Conservation (phyloP, 305 asterid species). For the Fraxinus velutina region DNA sequence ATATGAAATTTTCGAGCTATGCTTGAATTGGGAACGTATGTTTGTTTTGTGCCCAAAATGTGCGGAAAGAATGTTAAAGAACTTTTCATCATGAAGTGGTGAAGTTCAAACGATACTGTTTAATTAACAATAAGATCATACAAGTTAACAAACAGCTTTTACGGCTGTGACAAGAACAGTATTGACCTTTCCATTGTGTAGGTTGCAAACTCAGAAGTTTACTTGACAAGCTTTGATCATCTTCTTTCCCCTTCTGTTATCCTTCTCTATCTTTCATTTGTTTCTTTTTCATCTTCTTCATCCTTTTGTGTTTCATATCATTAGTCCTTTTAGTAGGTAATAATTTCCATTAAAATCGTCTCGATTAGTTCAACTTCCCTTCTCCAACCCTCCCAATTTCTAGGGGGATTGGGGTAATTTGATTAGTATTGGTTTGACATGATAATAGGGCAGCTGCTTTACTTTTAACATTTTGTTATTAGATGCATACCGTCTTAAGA, state of each 20-base stretch:
- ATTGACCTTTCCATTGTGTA: neutral
- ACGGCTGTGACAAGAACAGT: neutral
- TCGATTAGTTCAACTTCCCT: neutral
- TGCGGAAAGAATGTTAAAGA: neutral
- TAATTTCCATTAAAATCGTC: neutral
- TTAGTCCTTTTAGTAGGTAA: neutral
- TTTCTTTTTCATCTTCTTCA: neutral
- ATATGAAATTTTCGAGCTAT: neutral
- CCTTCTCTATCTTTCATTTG: neutral
- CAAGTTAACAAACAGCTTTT: neutral
- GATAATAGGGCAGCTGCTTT: neutral
- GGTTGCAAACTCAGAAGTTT: neutral
- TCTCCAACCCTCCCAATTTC: neutral
- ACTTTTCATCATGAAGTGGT: neutral
- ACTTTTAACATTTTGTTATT: neutral
- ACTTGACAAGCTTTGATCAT: neutral
- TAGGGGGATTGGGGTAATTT: neutral
- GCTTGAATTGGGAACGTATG: neutral
- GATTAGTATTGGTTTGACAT: neutral
- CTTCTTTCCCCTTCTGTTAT: neutral
- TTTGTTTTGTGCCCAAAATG: neutral
- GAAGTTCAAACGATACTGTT: neutral
- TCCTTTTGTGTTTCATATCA: neutral
- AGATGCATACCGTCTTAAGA: neutral
- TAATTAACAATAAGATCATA: neutral